Conservation (phyloP, 352 stramenopile species). For the Phytophthora pistaciae region DNA sequence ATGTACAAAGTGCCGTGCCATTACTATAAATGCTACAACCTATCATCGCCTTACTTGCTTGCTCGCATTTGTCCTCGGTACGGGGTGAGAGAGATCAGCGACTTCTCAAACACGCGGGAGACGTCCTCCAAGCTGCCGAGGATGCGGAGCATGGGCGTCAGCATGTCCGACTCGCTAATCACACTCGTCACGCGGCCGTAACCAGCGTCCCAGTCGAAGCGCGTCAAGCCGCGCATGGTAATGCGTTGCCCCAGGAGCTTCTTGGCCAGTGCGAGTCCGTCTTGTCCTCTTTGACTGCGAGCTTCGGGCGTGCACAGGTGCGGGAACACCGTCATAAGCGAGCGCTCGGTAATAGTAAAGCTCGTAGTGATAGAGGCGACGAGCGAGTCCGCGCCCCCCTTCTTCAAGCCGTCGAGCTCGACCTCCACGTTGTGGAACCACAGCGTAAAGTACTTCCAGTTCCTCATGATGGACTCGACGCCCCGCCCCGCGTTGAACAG, state of each 20-base stretch:
- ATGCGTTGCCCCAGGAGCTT: constrained; percentile 15
- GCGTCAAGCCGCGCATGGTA: constrained; percentile 1
- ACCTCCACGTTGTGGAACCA: constrained; percentile 13
- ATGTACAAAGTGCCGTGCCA: not conserved
- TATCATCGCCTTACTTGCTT: not conserved
- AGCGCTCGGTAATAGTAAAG: constrained; percentile 8
- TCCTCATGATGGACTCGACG: constrained; percentile 7
- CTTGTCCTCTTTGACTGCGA: not conserved
- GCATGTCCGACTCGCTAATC: constrained; percentile 14
- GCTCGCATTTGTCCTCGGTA: not conserved
- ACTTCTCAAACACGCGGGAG: constrained; percentile 9
- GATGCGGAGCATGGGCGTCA: constrained; percentile 10
- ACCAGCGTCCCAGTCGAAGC: constrained; percentile 9
- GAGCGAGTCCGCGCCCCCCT: not conserved
- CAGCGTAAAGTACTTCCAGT: constrained; percentile 4
- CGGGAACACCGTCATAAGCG: constrained; percentile 11
- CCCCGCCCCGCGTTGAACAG: constrained; percentile 12
- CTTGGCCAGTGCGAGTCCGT: not conserved
- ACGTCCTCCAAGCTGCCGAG: constrained; percentile 16
- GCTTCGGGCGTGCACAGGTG: constrained; percentile 1
- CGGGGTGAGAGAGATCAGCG: constrained; percentile 3
- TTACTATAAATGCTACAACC: not conserved
- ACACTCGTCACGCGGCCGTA: not conserved
- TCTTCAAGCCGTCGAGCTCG: constrained; percentile 9
- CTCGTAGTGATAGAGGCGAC: constrained; percentile 4